Percentiles rank a stretch among this genome's conserved stretches.
These are phyloP conservation scores for Suhomyces faveliae DNA, from an alignment of 805 yeast genomes.

Conservation along the genomic window DNA sequence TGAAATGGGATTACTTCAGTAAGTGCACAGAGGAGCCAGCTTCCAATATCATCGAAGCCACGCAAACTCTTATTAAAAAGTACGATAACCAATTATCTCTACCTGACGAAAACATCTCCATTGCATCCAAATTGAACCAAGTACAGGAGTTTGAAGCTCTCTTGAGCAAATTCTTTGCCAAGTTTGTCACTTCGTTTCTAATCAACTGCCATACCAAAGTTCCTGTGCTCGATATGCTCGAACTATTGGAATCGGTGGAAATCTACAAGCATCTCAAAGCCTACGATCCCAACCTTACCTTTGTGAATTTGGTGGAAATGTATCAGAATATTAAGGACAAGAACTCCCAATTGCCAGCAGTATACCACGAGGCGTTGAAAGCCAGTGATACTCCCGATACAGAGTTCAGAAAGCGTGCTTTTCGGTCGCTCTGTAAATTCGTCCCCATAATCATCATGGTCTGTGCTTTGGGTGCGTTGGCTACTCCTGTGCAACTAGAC, in stretches of 20 bases:
- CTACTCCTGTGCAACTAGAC: constrained; percentile 32
- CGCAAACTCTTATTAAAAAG: constrained; percentile 12
- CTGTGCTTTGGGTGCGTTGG: constrained; percentile 34
- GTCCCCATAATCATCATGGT: constrained; percentile 26
- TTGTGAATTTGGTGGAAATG: constrained; percentile 16
- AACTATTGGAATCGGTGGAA: constrained; percentile 30
- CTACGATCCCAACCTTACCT: constrained; percentile 19
- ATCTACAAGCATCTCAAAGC: constrained; percentile 20
- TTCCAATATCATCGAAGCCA: constrained; percentile 10
- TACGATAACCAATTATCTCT: constrained; percentile 10
- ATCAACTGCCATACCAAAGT: constrained; percentile 32
- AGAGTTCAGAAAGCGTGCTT: constrained; percentile 18
- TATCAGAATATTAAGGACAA: constrained; percentile 5
- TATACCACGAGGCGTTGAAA: constrained; percentile 14
- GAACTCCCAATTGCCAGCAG: constrained; percentile 12
- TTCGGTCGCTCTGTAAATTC: constrained; percentile 18
- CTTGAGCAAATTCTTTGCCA: constrained; percentile 15
- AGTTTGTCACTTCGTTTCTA: constrained; percentile 28
- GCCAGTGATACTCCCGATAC: constrained; percentile 16
- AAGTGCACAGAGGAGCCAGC: constrained; percentile 11
- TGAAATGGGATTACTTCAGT: constrained; percentile 29
- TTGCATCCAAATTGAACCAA: constrained; percentile 14
- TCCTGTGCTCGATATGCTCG: constrained; percentile 30
- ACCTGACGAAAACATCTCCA: constrained; percentile 3
- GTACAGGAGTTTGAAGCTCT: constrained; percentile 18